Conservation (phyloP, 2,329 filamentous ascomycete genomes). For the Rutstroemia sp. region DNA sequence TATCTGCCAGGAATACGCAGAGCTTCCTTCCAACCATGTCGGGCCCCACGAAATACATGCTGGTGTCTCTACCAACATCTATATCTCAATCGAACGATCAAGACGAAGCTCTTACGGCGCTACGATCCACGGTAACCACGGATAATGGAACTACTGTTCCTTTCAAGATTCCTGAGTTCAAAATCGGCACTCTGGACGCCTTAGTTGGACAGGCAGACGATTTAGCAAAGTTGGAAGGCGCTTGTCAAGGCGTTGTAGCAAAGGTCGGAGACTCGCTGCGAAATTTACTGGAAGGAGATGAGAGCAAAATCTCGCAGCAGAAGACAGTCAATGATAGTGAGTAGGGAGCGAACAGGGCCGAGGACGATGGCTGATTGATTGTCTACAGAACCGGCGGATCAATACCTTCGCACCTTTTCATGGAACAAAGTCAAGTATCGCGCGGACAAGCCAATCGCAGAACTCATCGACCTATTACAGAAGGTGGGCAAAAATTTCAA, state of each 20-base stretch:
- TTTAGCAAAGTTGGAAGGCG: slow-evolving; percentile 74
- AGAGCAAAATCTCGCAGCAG: slow-evolving; percentile 62
- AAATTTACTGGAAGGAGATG: slow-evolving; percentile 29
- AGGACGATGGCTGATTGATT: slow-evolving; percentile 10
- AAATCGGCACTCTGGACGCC: slow-evolving; percentile 92
- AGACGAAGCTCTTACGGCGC: slow-evolving; percentile 71
- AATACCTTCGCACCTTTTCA: slow-evolving; percentile 79
- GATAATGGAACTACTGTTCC: slow-evolving; percentile 70
- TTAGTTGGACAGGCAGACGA: slow-evolving; percentile 96
- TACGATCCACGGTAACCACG: slow-evolving; percentile 63
- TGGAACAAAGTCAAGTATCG: slow-evolving; percentile 99
- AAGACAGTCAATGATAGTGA: slow-evolving; percentile 76
- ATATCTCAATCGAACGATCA: slow-evolving; percentile 74
- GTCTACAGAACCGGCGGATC: slow-evolving; percentile 77
- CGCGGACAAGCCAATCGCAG: slow-evolving; percentile 79
- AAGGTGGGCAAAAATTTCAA: slow-evolving; percentile 49
- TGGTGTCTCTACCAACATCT: slow-evolving; percentile 83
- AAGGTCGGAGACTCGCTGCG: slow-evolving; percentile 53
- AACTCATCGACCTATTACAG: slow-evolving; percentile 80
- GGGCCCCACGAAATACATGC: slow-evolving; percentile 57
- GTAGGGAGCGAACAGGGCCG: slow-evolving; percentile 28
- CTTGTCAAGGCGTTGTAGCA: slow-evolving; percentile 72
- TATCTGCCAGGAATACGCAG: background rate
- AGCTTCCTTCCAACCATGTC: slow-evolving; percentile 20
- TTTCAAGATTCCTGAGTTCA: slow-evolving; percentile 88